These are phyloP conservation scores for Lichtheimia ornata DNA, from an alignment of 371 early-diverging fungal genomes.

Conservation along the genomic window DNA sequence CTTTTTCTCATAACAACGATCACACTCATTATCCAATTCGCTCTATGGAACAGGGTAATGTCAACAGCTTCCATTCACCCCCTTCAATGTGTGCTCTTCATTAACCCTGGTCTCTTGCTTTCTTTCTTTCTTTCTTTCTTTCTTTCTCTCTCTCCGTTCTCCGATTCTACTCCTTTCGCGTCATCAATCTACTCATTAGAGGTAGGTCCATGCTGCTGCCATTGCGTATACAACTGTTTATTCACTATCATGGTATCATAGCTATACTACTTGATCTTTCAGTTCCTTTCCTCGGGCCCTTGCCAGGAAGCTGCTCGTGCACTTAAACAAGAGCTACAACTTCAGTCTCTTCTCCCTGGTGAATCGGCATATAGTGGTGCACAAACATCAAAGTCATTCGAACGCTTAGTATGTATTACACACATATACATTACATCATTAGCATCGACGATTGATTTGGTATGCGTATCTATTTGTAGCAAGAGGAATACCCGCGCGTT, in stretches of 20 bases:
- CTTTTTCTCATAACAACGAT: not conserved
- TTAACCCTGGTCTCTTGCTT: not conserved
- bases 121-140: not conserved
- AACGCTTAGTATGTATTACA: not conserved
- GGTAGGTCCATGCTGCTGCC: not conserved
- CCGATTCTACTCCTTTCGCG: constrained; percentile 1
- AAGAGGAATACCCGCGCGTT: not conserved
- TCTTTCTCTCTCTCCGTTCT: not conserved
- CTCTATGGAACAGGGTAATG: constrained; percentile 14
- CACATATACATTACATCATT: not conserved
- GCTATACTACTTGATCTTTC: constrained; percentile 64
- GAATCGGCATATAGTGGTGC: constrained; percentile 46
- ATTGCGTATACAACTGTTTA: not conserved
- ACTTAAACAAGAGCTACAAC: constrained; percentile 56
- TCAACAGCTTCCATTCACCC: not conserved
- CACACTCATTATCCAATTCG: not conserved
- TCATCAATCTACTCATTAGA: constrained; percentile 8
- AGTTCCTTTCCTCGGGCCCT: constrained; percentile 61
- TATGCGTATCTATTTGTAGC: constrained; percentile 4
- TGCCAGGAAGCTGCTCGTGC: constrained; percentile 52
- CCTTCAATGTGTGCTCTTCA: not conserved
- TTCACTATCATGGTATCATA: constrained; percentile 12
- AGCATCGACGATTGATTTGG: not conserved
- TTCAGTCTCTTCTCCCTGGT: constrained; percentile 64
- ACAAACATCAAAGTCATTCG: not conserved